These are phyloP conservation scores for Hortiboletus campestris DNA, from an alignment of 768 basidiomycete species.

Conservation along the genomic window DNA sequence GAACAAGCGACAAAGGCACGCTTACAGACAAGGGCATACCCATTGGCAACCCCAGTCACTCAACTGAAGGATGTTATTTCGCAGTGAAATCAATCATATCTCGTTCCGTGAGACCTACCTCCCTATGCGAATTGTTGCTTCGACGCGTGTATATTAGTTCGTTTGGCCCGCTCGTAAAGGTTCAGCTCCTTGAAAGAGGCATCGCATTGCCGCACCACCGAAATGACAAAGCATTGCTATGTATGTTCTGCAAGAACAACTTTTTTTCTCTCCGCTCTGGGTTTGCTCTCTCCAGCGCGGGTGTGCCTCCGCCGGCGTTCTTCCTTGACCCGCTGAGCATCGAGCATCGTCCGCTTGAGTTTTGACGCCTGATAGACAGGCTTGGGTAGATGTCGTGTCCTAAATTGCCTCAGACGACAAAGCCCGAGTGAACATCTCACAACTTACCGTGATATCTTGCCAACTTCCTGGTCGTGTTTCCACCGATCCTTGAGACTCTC, in stretches of 20 bases:
- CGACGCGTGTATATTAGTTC: slow-evolving; percentile 1
- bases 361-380: slow-evolving; percentile 85
- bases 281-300: slow-evolving; percentile 79
- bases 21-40: slow-evolving; percentile 45
- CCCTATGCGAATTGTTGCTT: not conserved
- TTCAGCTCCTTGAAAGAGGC: not conserved
- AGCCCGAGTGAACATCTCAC: not conserved
- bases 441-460: slow-evolving; percentile 74
- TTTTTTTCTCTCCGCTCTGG: slow-evolving; percentile 89
- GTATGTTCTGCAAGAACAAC: slow-evolving; percentile 77
- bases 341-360: slow-evolving; percentile 92
- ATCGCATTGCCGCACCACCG: slow-evolving; percentile 6
- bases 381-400: slow-evolving; percentile 82
- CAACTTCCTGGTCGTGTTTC: slow-evolving; percentile 80
- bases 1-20: slow-evolving; percentile 62
- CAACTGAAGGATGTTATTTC: slow-evolving; percentile 40
- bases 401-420: slow-evolving; percentile 26
- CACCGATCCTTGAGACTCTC: slow-evolving; percentile 85
- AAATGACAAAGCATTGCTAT: slow-evolving; percentile 21
- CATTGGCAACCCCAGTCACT: slow-evolving; percentile 55
- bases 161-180: not conserved
- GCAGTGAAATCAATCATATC: slow-evolving; percentile 1
- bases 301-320: slow-evolving; percentile 90
- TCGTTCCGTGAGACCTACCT: slow-evolving; percentile 6
- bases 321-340: slow-evolving; percentile 86